Evolutionary conservation across 495 filamentous ascomycete genomes (phyloP).

Genomic region (Sporormia fimetaria): DNA sequence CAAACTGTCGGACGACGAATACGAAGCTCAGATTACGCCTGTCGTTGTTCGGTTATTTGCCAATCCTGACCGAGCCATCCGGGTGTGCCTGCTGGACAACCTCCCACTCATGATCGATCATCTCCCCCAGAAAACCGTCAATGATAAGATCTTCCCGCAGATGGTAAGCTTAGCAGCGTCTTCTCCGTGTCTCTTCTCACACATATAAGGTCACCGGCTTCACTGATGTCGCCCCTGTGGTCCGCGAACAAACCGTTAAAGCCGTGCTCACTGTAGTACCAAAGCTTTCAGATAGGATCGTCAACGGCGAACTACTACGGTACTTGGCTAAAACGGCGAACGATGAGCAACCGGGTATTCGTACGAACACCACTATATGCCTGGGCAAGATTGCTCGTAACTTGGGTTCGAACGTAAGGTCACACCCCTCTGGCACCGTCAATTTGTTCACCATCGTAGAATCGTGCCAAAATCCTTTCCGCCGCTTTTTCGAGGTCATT

Average conservation of each 20-base stretch:
- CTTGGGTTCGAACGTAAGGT: constrained; percentile 52
- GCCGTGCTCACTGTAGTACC: constrained; percentile 72
- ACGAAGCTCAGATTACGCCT: constrained; percentile 70
- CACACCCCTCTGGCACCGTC: background rate
- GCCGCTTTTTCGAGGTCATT: constrained; percentile 85
- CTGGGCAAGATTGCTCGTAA: constrained; percentile 90
- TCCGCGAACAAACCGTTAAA: constrained; percentile 92
- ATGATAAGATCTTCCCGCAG: constrained; percentile 92
- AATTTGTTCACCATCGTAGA: constrained; percentile 32
- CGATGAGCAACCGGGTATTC: constrained; percentile 92
- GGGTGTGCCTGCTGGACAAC: constrained; percentile 85
- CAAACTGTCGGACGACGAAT: constrained; percentile 82
- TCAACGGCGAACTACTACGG: constrained; percentile 86
- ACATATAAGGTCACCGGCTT: constrained; percentile 69
- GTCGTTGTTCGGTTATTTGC: constrained; percentile 79
- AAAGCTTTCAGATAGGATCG: constrained; percentile 82
- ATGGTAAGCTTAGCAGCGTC: constrained; percentile 44
- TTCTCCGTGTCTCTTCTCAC: background rate
- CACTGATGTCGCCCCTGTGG: constrained; percentile 77
- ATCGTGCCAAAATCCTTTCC: constrained; percentile 76
- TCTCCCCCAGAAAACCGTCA: constrained; percentile 78
- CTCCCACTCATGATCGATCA: constrained; percentile 85
- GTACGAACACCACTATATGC: constrained; percentile 96
- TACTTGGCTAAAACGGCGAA: constrained; percentile 93
- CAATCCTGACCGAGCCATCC: constrained; percentile 82